Base-by-base conservation (phyloP, 345 rosid genomes). In the Balakata baccata region DNA sequence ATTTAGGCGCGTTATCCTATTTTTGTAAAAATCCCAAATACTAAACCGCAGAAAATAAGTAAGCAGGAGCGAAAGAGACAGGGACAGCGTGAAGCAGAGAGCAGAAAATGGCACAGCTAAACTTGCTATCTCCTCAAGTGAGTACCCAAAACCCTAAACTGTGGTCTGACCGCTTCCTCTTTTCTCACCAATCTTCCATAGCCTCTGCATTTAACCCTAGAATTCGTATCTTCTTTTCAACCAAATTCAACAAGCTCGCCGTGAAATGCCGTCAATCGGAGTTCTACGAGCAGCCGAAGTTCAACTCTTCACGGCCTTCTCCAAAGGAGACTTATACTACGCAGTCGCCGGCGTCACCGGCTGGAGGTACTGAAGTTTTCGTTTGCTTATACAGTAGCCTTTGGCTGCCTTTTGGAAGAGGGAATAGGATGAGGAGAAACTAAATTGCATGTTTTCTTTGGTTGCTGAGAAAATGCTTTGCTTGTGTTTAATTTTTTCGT, bases 221-320 rank as follows among this genome's bases (percentile, higher is more conserved):
- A 71, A 75, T 47, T 9, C 71, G 43, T 53, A 49, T 66, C 64
- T 45, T 78, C 37, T 69, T 83, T 4, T 37, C 74, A 10, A 57
- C 81, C 64, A 76, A 77, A 68, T 43, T 1, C 25, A 74, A 56
- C 20, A 53, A 77, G 43, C 77, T 86, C 69, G 72, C 85, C 12
- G 77, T 90, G 22, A 84, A 84, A 75, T 86, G 89, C 82, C 87
- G 91, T 11, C 94, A 88, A 64, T 76, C 86, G 22, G 89, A 91
- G 77, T 87, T 85, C 83, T 82, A 74, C 47, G 87, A 75, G 39
- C 52, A 62, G 57, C 78, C 83, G 76, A 80, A 74, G 60, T 80
- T 68, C 62, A 50, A 65, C 23, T 12, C 65, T 57, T 29, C 81
- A 22, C 73, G 80, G 25, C 34, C 51, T 6, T 54, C 84, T 47